A percentile compares a stretch with the other conserved stretches of the same genome.
Evolutionary conservation across 78 protist genomes (phyloP).

Genomic region (Planoprotostelium fungivorum): DNA sequence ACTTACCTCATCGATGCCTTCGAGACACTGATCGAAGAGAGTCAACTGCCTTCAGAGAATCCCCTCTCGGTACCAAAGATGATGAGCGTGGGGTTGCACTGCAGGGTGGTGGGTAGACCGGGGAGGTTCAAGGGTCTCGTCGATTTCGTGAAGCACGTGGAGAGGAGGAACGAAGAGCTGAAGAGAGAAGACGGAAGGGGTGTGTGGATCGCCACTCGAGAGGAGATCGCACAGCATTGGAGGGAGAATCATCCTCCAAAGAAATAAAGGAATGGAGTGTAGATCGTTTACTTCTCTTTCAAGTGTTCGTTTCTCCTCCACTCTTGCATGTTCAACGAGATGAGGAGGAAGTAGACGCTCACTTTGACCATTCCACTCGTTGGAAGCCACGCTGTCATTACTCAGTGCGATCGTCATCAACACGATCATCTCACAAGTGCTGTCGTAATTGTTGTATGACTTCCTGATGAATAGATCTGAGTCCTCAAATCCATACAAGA

Average conservation of each 20-base stretch:
- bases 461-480: constrained; percentile 21
- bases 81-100: not conserved
- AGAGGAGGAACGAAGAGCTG: not conserved
- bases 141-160: not conserved
- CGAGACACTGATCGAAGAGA: not conserved
- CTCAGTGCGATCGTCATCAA: not conserved
- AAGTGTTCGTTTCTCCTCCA: not conserved
- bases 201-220: not conserved
- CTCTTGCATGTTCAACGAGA: not conserved
- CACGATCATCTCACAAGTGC: not conserved
- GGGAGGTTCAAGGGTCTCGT: not conserved
- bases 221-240: not conserved
- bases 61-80: not conserved
- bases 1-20: not conserved
- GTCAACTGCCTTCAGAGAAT: not conserved
- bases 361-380: not conserved
- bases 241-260: not conserved
- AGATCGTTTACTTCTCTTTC: not conserved
- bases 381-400: not conserved
- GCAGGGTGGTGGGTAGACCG: not conserved
- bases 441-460: constrained; percentile 11
- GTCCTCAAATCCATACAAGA: constrained; percentile 55
- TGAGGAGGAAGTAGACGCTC: not conserved
- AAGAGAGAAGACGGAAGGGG: not conserved
- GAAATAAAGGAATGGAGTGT: no score